These are phyloP conservation scores for Vigna trinervia DNA, from an alignment of 306 rosid species.

Conservation along the genomic window DNA sequence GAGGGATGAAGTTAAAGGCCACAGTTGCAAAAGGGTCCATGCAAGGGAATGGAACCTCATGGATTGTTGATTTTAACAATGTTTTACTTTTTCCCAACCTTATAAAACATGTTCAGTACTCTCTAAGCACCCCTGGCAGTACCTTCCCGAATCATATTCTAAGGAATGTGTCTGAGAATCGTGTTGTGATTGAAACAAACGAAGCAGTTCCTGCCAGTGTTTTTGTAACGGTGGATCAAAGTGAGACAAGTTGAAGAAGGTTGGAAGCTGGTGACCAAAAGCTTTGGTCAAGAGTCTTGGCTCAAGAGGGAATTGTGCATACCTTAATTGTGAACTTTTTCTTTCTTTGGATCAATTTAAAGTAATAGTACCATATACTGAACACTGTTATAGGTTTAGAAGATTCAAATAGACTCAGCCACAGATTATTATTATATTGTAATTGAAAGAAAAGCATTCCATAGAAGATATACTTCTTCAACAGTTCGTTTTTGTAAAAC, in stretches of 20 bases:
- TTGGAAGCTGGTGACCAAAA: slow-evolving; percentile 31
- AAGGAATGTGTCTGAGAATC: slow-evolving; percentile 67
- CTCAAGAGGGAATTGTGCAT: slow-evolving; percentile 51
- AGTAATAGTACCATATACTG: not conserved
- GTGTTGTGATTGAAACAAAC: slow-evolving; percentile 67
- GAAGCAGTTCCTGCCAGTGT: slow-evolving; percentile 56
- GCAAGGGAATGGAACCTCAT: slow-evolving; percentile 75
- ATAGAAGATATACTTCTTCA: slow-evolving; percentile 13
- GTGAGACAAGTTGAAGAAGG: slow-evolving; percentile 39
- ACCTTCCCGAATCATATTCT: slow-evolving; percentile 66
- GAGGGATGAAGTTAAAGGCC: slow-evolving; percentile 72
- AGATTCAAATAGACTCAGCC: slow-evolving; percentile 21
- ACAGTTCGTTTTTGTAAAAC: slow-evolving; percentile 4
- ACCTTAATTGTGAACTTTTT: slow-evolving; percentile 23
- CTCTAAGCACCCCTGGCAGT: slow-evolving; percentile 47
- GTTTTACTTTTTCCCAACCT: slow-evolving; percentile 72
- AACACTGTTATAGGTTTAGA: slow-evolving; percentile 25
- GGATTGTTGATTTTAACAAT: slow-evolving; percentile 69
- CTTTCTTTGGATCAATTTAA: slow-evolving; percentile 9
- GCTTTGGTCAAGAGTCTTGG: slow-evolving; percentile 12
- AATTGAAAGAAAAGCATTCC: slow-evolving; percentile 18
- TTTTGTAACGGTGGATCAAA: slow-evolving; percentile 74
- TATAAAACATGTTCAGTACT: slow-evolving; percentile 77
- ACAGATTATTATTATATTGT: slow-evolving; percentile 28
- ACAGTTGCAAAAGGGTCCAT: slow-evolving; percentile 61